phyloP scores from a whole-genome alignment of 805 yeast species.

The Candida palmyrensis region DNA sequence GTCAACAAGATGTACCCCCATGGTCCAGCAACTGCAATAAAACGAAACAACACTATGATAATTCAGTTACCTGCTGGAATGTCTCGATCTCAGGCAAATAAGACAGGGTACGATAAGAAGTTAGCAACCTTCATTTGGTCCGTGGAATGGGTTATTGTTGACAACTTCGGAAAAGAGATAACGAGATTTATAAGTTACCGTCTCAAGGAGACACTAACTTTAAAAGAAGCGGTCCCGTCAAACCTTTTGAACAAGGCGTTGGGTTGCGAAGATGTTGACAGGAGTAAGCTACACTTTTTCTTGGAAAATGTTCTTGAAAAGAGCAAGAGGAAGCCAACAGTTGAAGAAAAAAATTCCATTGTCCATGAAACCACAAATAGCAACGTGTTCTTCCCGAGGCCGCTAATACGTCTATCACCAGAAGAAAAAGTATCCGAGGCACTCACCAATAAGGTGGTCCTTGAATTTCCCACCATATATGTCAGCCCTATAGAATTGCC shows the following conservation, averaged over 20 bases:
- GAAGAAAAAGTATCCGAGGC: conserved; percentile 39
- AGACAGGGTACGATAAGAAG: conserved; percentile 65
- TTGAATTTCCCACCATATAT: conserved; percentile 74
- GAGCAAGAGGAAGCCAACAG: background rate
- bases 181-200: conserved; percentile 40
- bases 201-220: conserved; percentile 29
- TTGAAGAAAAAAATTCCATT: conserved; percentile 1
- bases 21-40: conserved; percentile 22
- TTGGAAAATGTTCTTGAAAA: conserved; percentile 26
- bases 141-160: conserved; percentile 59
- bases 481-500: conserved; percentile 24
- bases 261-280: conserved; percentile 11
- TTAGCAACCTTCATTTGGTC: conserved; percentile 70
- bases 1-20: conserved; percentile 21
- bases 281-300: conserved; percentile 24
- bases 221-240: conserved; percentile 40
- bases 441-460: conserved; percentile 52
- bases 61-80: conserved; percentile 65
- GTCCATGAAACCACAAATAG: no score
- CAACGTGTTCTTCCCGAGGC: no score
- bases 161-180: conserved; percentile 17
- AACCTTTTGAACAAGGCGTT: conserved; percentile 20
- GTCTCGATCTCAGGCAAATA: conserved; percentile 60
- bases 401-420: conserved; percentile 33
- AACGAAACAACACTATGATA: conserved; percentile 64